Conservation (phyloP, 1,139 yeast genomes). For the Eremothecium coryli region DNA sequence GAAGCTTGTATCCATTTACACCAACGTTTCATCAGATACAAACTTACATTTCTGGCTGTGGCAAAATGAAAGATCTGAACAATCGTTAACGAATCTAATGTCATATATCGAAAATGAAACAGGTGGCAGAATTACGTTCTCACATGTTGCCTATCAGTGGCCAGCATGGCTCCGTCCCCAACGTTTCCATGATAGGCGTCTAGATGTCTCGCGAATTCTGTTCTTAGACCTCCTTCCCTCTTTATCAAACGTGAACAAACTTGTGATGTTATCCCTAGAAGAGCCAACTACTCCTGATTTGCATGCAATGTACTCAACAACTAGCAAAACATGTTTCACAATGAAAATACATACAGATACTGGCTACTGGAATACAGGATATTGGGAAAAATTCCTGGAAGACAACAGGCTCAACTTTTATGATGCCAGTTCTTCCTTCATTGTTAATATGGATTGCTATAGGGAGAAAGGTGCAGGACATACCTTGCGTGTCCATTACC, state of each 20-base stretch:
- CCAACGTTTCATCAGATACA: conserved; percentile 31
- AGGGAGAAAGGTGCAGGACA: conserved; percentile 69
- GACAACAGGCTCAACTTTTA: conserved; percentile 56
- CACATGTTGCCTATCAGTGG: conserved; percentile 56
- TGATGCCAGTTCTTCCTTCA: conserved; percentile 68
- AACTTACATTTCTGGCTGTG: conserved; percentile 81
- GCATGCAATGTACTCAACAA: neutral
- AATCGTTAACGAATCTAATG: conserved; percentile 52
- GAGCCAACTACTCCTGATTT: conserved; percentile 4
- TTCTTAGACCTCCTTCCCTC: conserved; percentile 87
- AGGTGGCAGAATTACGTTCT: neutral
- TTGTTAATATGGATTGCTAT: conserved; percentile 64
- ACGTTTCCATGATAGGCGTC: conserved; percentile 62
- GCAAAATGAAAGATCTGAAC: conserved; percentile 61
- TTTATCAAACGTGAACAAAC: conserved; percentile 53
- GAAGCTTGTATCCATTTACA: conserved; percentile 71
- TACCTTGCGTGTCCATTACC: conserved; percentile 74
- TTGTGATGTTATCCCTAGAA: conserved; percentile 52
- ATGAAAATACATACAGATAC: conserved; percentile 1
- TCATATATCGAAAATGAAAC: conserved; percentile 39
- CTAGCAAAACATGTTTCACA: neutral
- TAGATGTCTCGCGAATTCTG: conserved; percentile 83
- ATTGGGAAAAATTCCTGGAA: conserved; percentile 63
- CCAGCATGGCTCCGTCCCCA: conserved; percentile 82
- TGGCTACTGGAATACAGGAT: conserved; percentile 88